phyloP scores from a whole-genome alignment of 768 basidiomycete genomes.

The Pleurotus platypus region DNA sequence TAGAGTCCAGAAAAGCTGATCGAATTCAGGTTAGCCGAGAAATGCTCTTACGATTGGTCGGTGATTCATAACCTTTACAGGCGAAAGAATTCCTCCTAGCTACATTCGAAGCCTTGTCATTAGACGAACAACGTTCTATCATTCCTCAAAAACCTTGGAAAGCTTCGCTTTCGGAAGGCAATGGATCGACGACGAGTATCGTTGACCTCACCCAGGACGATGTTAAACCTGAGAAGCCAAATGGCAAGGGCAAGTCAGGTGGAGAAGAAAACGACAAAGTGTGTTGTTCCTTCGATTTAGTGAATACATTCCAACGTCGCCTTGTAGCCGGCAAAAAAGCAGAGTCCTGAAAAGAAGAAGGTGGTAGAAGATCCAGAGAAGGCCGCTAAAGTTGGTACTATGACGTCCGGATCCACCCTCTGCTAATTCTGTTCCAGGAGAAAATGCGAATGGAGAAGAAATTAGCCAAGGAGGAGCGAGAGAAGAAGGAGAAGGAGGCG shows the following conservation, averaged over 20 bases:
- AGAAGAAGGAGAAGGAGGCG: slow-evolving; percentile 67
- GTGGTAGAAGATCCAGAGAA: slow-evolving; percentile 49
- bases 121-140: slow-evolving; percentile 52
- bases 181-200: slow-evolving; percentile 19
- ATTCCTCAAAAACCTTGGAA: slow-evolving; percentile 45
- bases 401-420: not conserved
- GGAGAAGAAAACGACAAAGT: slow-evolving; percentile 40
- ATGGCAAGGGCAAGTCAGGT: slow-evolving; percentile 27
- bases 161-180: slow-evolving; percentile 31
- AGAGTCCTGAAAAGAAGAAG: not conserved
- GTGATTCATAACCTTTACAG: slow-evolving; percentile 29
- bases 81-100: slow-evolving; percentile 53
- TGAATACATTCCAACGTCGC: not conserved
- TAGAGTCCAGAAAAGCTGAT: slow-evolving; percentile 57
- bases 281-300: slow-evolving; percentile 10
- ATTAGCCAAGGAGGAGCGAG: slow-evolving; percentile 64
- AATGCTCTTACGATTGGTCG: not conserved
- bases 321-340: not conserved
- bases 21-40: slow-evolving; percentile 51
- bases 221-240: slow-evolving; percentile 25
- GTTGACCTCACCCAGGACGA: slow-evolving; percentile 19
- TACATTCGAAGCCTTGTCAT: slow-evolving; percentile 55
- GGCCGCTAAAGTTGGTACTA: slow-evolving; percentile 43
- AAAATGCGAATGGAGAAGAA: slow-evolving; percentile 69
- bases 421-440: slow-evolving; percentile 39